These are phyloP conservation scores for Thielaviopsis ethacetica DNA, from an alignment of 2,329 filamentous ascomycete genomes.

Conservation along the genomic window DNA sequence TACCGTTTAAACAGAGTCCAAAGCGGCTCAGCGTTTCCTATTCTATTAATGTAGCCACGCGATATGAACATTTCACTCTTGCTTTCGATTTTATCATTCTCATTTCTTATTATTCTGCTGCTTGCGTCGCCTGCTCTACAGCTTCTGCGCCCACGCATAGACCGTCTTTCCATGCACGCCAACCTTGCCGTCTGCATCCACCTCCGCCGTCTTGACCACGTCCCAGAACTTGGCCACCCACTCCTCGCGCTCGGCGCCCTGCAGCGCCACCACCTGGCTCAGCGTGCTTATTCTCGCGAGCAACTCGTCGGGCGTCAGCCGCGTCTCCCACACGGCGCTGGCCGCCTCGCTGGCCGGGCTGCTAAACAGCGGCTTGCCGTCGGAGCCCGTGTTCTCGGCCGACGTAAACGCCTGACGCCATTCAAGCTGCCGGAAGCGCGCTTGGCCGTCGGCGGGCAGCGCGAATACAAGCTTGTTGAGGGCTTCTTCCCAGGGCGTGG, in stretches of 20 bases:
- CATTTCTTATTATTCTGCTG: background rate
- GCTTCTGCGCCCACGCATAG: constrained; percentile 42
- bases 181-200: constrained; percentile 45
- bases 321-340: constrained; percentile 38
- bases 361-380: constrained; percentile 34
- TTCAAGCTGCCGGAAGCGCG: constrained; percentile 46
- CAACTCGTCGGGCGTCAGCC: constrained; percentile 40
- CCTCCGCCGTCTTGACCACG: constrained; percentile 34
- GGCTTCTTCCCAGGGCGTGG: constrained; percentile 43
- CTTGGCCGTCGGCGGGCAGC: constrained; percentile 36
- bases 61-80: background rate
- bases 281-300: constrained; percentile 50
- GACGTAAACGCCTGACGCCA: constrained; percentile 51
- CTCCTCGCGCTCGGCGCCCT: constrained; percentile 30
- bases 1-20: background rate
- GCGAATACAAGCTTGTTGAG: constrained; percentile 42
- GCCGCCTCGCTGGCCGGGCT: constrained; percentile 44
- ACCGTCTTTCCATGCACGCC: constrained; percentile 47
- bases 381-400: constrained; percentile 27
- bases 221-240: constrained; percentile 36
- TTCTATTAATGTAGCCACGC: constrained; percentile 6
- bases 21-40: constrained; percentile 2
- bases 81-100: background rate
- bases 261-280: constrained; percentile 48
- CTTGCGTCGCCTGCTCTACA: constrained; percentile 17